Conservation (phyloP, 2,329 filamentous ascomycete species). For the Penicillium sclerotiorum region DNA sequence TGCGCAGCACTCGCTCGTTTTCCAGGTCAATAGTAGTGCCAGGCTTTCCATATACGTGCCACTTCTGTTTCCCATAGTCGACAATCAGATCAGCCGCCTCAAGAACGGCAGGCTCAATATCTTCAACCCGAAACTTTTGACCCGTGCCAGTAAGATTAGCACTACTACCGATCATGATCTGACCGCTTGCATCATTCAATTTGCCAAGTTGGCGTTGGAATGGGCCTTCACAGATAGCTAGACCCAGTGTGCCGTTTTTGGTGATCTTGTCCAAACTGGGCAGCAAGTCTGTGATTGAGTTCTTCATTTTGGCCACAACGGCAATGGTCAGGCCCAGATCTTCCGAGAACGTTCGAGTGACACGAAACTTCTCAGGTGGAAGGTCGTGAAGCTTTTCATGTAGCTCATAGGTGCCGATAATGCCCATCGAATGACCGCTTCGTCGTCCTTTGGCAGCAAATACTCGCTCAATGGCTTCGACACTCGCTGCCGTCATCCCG, state of each 20-base stretch:
- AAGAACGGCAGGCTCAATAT: conserved; percentile 18
- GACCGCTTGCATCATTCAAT: conserved; percentile 7
- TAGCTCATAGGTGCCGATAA: conserved; percentile 22
- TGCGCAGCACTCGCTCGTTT: conserved; percentile 9
- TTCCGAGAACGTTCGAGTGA: conserved; percentile 19
- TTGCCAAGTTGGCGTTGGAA: conserved; percentile 10
- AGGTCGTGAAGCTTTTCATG: conserved; percentile 24
- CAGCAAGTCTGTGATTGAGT: background rate
- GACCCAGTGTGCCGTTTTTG: conserved; percentile 10
- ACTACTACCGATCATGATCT: conserved; percentile 17
- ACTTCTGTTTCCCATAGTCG: conserved; percentile 15
- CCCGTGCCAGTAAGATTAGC: conserved; percentile 22
- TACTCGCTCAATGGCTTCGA: conserved; percentile 17
- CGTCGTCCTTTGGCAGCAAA: conserved; percentile 27
- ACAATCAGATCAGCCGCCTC: conserved; percentile 16
- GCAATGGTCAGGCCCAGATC: conserved; percentile 19
- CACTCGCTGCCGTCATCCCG: conserved; percentile 19
- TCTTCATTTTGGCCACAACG: conserved; percentile 10
- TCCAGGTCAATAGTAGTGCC: conserved; percentile 9
- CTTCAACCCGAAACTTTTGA: conserved; percentile 17
- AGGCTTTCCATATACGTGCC: conserved; percentile 8
- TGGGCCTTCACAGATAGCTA: conserved; percentile 1
- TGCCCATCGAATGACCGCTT: conserved; percentile 20
- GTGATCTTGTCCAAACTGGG: conserved; percentile 5
- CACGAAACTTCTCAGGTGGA: conserved; percentile 6